Conservation (phyloP, 106 monocot genomes). For the Triglochin maritima region DNA sequence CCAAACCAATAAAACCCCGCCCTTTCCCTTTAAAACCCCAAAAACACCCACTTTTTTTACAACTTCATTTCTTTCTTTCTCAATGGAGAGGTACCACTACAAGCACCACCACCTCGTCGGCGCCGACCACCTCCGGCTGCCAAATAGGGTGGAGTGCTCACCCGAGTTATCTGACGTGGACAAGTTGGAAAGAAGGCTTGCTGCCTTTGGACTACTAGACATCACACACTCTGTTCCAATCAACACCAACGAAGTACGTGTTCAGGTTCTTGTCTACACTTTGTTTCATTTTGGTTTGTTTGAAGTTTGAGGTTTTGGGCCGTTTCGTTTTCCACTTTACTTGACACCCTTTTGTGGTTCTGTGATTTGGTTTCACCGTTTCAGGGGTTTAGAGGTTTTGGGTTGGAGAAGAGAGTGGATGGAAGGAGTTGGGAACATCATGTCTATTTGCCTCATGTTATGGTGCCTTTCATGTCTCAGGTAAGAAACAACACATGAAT, state of each 20-base stretch:
- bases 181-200: constrained; percentile 5
- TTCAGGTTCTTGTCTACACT: background rate
- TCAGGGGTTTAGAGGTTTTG: background rate
- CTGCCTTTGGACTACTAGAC: constrained; percentile 3
- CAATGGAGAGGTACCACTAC: too few relatives aligned
- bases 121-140: background rate
- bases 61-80: too few relatives aligned
- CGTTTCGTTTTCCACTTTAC: background rate
- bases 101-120: background rate
- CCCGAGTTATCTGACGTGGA: background rate
- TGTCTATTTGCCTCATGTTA: background rate
- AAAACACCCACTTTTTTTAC: too few relatives aligned
- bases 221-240: background rate
- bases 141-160: background rate
- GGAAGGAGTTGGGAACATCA: background rate
- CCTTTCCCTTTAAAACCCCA: too few relatives aligned
- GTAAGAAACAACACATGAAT: background rate
- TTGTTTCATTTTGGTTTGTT: background rate
- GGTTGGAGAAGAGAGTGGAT: background rate
- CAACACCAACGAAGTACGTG: too few relatives aligned
- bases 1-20: too few relatives aligned
- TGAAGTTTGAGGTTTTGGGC: background rate
- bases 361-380: too few relatives aligned
- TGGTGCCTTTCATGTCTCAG: background rate
- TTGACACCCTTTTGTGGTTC: background rate